phyloP scores from a whole-genome alignment of 495 filamentous ascomycete species.

The Lepidopterella palustris region DNA sequence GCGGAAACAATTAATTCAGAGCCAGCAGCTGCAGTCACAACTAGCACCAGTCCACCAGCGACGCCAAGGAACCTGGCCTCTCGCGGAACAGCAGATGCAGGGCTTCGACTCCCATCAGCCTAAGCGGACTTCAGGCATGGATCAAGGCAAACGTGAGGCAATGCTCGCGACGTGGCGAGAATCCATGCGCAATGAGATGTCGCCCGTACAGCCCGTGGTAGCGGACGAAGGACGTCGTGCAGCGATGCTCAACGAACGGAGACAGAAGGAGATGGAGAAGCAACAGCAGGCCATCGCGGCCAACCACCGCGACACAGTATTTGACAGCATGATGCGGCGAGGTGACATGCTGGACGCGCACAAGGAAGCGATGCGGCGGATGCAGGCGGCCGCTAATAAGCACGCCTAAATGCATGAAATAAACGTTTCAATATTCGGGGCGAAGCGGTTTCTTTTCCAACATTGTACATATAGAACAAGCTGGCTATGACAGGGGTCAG shows the following conservation, averaged over 20 bases:
- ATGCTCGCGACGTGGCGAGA: slow-evolving; percentile 71
- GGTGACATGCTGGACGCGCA: slow-evolving; percentile 72
- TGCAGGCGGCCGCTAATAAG: slow-evolving; percentile 69
- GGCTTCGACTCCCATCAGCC: slow-evolving; percentile 55
- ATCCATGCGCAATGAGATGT: slow-evolving; percentile 59
- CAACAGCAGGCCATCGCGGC: slow-evolving; percentile 38
- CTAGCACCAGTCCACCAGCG: no score
- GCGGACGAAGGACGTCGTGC: slow-evolving; percentile 39
- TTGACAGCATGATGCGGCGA: slow-evolving; percentile 70
- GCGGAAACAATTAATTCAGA: slow-evolving; percentile 50
- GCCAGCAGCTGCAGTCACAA: slow-evolving; percentile 25
- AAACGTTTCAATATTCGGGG: not conserved
- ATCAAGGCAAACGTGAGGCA: slow-evolving; percentile 47
- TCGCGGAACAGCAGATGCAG: slow-evolving; percentile 17
- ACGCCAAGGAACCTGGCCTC: slow-evolving; percentile 19
- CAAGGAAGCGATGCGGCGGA: slow-evolving; percentile 69
- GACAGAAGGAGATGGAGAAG: slow-evolving; percentile 44
- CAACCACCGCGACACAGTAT: slow-evolving; percentile 43
- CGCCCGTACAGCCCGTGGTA: slow-evolving; percentile 40
- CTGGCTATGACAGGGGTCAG: not conserved
- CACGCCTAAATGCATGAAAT: slow-evolving; percentile 14
- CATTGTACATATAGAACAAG: not conserved
- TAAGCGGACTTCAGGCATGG: slow-evolving; percentile 38
- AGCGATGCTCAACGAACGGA: slow-evolving; percentile 46
- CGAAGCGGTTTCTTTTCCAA: not conserved